phyloP scores from a whole-genome alignment of 306 rosid genomes.

The Trifolium dubium region DNA sequence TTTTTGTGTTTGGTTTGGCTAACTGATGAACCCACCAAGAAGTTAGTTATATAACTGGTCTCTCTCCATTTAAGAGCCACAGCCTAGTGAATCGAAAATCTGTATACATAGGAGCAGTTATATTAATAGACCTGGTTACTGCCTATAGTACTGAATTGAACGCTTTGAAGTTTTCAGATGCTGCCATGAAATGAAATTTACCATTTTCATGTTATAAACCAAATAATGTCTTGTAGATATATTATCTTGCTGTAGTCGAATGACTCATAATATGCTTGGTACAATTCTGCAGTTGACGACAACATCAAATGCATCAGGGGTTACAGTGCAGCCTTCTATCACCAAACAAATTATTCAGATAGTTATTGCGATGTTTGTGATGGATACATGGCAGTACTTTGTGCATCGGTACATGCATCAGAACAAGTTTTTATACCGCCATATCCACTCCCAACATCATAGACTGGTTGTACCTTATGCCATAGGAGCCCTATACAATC shows the following conservation, averaged over 20 bases:
- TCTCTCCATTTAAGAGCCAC: conserved; percentile 9
- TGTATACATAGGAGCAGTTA: neutral
- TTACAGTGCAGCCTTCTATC: conserved; percentile 61
- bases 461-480: conserved; percentile 84
- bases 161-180: neutral
- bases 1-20: conserved; percentile 18
- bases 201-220: neutral
- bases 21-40: conserved; percentile 19
- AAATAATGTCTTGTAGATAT: conserved; percentile 15
- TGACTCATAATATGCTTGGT: conserved; percentile 34
- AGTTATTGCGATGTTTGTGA: conserved; percentile 74
- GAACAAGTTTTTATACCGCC: conserved; percentile 82
- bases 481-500: conserved; percentile 90
- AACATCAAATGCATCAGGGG: conserved; percentile 50
- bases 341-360: conserved; percentile 62
- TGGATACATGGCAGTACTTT: conserved; percentile 95
- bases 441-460: conserved; percentile 88
- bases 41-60: conserved; percentile 2
- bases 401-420: conserved; percentile 93
- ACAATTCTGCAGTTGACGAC: conserved; percentile 63
- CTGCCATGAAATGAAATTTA: neutral
- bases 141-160: conserved; percentile 13
- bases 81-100: conserved; percentile 10
- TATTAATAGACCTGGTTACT: neutral
- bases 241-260: neutral